These are phyloP conservation scores for Terana coerulea DNA, from an alignment of 768 basidiomycete genomes.

Conservation along the genomic window DNA sequence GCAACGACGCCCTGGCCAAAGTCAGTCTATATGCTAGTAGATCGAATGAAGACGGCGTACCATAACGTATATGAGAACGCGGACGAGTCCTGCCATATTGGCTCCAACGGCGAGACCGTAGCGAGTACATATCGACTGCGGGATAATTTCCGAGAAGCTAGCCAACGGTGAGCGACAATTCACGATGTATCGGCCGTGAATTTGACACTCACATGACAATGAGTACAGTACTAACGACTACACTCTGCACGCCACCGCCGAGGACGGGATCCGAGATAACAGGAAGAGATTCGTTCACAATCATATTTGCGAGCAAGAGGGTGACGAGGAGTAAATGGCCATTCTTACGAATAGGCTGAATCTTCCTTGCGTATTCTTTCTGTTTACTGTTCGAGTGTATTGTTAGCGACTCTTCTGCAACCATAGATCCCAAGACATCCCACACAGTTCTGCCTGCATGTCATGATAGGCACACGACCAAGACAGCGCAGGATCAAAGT, in stretches of 20 bases:
- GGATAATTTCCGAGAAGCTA: slow-evolving; percentile 86
- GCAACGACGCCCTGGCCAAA: slow-evolving; percentile 53
- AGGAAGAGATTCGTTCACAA: slow-evolving; percentile 79
- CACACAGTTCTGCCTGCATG: no score
- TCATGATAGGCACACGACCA: no score
- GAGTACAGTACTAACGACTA: slow-evolving; percentile 72
- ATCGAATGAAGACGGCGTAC: slow-evolving; percentile 33
- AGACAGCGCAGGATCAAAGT: no score
- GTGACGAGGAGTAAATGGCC: slow-evolving; percentile 79
- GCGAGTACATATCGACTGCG: slow-evolving; percentile 80
- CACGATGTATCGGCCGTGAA: not conserved
- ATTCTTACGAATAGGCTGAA: slow-evolving; percentile 76
- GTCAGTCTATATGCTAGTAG: not conserved
- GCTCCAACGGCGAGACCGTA: slow-evolving; percentile 82
- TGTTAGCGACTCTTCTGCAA: not conserved
- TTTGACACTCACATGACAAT: slow-evolving; percentile 69
- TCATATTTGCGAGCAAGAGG: slow-evolving; percentile 80
- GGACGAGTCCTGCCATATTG: slow-evolving; percentile 68
- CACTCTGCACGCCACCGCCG: slow-evolving; percentile 67
- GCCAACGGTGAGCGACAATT: not conserved
- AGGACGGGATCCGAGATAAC: slow-evolving; percentile 72
- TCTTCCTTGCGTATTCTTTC: slow-evolving; percentile 70
- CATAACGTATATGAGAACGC: slow-evolving; percentile 56
- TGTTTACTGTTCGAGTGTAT: slow-evolving; percentile 49
- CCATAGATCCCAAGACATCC: no score